A percentile compares a stretch with the other conserved stretches of the same genome.
These are phyloP conservation scores for Hippophae rhamnoides DNA, from an alignment of 306 rosid genomes.

Conservation along the genomic window DNA sequence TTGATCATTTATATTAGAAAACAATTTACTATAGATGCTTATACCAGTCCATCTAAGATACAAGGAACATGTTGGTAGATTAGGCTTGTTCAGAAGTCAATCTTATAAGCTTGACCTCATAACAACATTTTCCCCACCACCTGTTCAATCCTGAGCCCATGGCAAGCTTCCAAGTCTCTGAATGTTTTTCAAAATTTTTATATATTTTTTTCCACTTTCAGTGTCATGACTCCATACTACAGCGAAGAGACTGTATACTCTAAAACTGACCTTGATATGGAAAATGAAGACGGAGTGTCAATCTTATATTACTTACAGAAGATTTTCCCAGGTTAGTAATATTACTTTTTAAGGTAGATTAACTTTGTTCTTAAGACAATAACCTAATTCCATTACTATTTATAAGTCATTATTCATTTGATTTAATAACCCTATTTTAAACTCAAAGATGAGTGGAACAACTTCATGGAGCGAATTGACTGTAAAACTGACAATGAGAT, in stretches of 20 bases:
- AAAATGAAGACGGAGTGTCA: constrained; percentile 96
- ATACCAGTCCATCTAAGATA: too few relatives aligned
- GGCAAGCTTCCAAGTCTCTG: constrained; percentile 7
- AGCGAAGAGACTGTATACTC: constrained; percentile 97
- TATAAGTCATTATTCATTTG: constrained; percentile 8
- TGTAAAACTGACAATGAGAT: constrained; percentile 77
- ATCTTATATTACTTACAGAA: constrained; percentile 89
- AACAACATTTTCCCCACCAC: background rate
- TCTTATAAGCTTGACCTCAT: too few relatives aligned
- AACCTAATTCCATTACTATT: background rate
- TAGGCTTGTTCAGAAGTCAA: too few relatives aligned
- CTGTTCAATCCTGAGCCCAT: constrained; percentile 1
- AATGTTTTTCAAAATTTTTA: constrained; percentile 7
- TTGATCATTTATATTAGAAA: too few relatives aligned
- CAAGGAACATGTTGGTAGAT: too few relatives aligned
- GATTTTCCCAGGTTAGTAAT: constrained; percentile 80
- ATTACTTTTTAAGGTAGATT: constrained; percentile 13
- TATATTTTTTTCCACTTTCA: constrained; percentile 27
- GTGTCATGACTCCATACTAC: constrained; percentile 95
- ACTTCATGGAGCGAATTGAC: constrained; percentile 84
- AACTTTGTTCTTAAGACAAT: background rate
- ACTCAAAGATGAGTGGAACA: constrained; percentile 85
- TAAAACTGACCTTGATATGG: constrained; percentile 84
- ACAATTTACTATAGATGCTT: too few relatives aligned
- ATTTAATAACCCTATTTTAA: constrained; percentile 12